Conservation (phyloP, 2,329 filamentous ascomycete species). For the Fusarium pseudonygamai region DNA sequence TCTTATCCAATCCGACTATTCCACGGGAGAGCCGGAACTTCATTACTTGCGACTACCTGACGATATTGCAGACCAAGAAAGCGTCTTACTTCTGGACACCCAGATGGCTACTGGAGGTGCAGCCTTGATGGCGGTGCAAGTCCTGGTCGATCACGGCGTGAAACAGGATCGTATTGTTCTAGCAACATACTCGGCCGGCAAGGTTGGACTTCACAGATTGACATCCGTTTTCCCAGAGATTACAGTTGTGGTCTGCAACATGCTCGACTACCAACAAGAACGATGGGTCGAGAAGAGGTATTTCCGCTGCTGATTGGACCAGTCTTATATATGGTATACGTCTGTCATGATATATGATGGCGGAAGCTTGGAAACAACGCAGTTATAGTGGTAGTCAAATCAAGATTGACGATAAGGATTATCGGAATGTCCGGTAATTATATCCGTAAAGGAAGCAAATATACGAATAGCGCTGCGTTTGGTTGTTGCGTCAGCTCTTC, state of each 20-base stretch:
- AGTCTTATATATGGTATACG: conserved; percentile 11
- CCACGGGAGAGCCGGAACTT: conserved; percentile 89
- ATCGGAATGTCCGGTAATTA: conserved; percentile 3
- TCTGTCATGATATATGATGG: not conserved
- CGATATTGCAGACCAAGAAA: conserved; percentile 77
- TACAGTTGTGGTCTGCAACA: conserved; percentile 83
- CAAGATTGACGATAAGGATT: not conserved
- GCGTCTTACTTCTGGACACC: conserved; percentile 87
- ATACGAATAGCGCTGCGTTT: not conserved
- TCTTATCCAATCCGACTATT: conserved; percentile 87
- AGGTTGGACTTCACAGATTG: conserved; percentile 83
- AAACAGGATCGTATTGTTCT: conserved; percentile 85
- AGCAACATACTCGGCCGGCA: conserved; percentile 90
- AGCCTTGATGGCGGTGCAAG: conserved; percentile 91
- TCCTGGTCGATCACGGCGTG: conserved; percentile 95
- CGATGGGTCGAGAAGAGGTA: conserved; percentile 92
- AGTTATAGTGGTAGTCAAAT: conserved; percentile 2
- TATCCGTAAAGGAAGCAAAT: not conserved
- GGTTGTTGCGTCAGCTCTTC: not conserved
- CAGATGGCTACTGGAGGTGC: conserved; percentile 94
- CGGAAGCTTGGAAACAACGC: not conserved
- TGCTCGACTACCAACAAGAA: conserved; percentile 83
- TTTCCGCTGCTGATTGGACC: conserved; percentile 74
- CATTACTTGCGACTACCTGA: conserved; percentile 86
- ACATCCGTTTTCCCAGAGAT: conserved; percentile 90